Conservation (phyloP, 495 filamentous ascomycete species). For the Penicillium tannophilum region DNA sequence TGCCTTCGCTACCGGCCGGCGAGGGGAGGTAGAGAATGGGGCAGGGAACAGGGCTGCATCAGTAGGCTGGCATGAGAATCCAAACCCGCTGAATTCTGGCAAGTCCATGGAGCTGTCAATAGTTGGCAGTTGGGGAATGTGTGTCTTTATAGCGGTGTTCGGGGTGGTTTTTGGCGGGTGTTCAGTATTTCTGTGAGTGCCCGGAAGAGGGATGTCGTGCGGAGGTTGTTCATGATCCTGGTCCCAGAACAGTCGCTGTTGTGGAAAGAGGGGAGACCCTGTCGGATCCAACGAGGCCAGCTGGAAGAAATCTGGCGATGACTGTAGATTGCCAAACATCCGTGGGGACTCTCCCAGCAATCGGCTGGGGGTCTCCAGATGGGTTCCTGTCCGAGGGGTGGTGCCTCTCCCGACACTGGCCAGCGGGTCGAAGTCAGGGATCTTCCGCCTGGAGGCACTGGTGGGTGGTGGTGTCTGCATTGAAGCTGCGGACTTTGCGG, state of each 20-base stretch:
- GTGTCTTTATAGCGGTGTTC: slow-evolving; percentile 15
- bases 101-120: slow-evolving; percentile 44
- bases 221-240: slow-evolving; percentile 45
- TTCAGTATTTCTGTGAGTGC: not conserved
- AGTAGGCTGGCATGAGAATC: slow-evolving; percentile 32
- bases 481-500: slow-evolving; percentile 53
- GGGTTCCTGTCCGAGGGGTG: slow-evolving; percentile 29
- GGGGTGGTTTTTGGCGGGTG: slow-evolving; percentile 12
- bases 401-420: slow-evolving; percentile 28
- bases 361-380: slow-evolving; percentile 47
- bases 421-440: slow-evolving; percentile 35
- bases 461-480: slow-evolving; percentile 71
- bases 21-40: slow-evolving; percentile 51
- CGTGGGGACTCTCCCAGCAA: slow-evolving; percentile 46
- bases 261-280: slow-evolving; percentile 65
- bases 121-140: slow-evolving; percentile 43
- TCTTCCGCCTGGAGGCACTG: slow-evolving; percentile 54
- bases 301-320: slow-evolving; percentile 68
- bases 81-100: slow-evolving; percentile 41
- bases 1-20: slow-evolving; percentile 39
- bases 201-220: slow-evolving; percentile 25
- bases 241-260: slow-evolving; percentile 77
- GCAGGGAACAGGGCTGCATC: slow-evolving; percentile 49
- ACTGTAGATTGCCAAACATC: slow-evolving; percentile 57
- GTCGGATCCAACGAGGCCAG: slow-evolving; percentile 72